A percentile compares a stretch with the other conserved stretches of the same genome.
Evolutionary conservation across 306 rosid genomes (phyloP).

Genomic region (Heteromeles arbutifolia): DNA sequence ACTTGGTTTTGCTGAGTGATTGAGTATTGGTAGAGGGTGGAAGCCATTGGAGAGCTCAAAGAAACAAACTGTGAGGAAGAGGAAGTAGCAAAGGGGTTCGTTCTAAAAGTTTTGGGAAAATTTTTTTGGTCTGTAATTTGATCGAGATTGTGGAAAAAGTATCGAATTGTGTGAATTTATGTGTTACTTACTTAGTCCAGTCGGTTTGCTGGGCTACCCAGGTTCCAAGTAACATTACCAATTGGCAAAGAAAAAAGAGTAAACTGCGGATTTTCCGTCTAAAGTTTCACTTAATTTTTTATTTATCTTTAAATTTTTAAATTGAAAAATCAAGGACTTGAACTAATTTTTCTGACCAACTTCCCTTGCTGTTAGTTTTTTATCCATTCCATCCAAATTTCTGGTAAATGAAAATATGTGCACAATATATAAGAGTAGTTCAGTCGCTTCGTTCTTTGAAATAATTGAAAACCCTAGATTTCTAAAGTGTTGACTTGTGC

Average conservation of each 20-base stretch:
- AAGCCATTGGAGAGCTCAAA: constrained; percentile 9
- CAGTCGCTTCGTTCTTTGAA: too few relatives aligned
- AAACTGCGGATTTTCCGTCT: too few relatives aligned
- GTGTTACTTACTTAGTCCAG: not conserved
- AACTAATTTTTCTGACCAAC: too few relatives aligned
- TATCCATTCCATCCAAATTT: too few relatives aligned
- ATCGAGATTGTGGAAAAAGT: not conserved
- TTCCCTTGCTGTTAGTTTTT: too few relatives aligned
- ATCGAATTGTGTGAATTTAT: constrained; percentile 4
- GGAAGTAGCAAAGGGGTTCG: not conserved
- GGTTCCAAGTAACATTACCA: constrained; percentile 1
- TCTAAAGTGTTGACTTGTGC: too few relatives aligned
- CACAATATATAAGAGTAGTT: too few relatives aligned
- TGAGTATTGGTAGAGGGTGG: constrained; percentile 20
- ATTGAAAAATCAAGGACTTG: too few relatives aligned
- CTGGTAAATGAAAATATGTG: too few relatives aligned
- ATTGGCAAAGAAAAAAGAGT: not conserved
- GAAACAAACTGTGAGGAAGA: not conserved
- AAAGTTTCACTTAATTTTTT: too few relatives aligned
- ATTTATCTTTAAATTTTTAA: too few relatives aligned
- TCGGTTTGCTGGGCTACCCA: constrained; percentile 16
- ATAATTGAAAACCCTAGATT: too few relatives aligned
- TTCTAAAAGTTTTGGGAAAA: not conserved
- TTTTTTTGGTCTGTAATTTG: not conserved
- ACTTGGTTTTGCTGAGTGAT: constrained; percentile 2